Evolutionary conservation across 2,329 filamentous ascomycete species (phyloP).

Genomic region (Onygena corvina): DNA sequence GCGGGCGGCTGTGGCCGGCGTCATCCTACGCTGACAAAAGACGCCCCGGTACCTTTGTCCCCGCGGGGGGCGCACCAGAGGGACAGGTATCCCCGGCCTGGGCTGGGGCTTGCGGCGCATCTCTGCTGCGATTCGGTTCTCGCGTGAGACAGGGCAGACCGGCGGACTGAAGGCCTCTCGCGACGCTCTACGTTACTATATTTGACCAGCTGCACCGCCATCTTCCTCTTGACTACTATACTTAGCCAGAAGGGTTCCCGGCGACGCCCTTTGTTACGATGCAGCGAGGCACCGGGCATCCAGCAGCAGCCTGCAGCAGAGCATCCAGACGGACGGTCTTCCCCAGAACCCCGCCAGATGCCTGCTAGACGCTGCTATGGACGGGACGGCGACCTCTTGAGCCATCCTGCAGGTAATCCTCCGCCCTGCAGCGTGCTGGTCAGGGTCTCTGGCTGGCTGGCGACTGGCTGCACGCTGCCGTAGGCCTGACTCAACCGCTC

Average conservation of each 20-base stretch:
- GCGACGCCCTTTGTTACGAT: not conserved
- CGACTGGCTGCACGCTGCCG: not conserved
- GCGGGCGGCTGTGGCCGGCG: not conserved
- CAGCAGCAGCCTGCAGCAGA: not conserved
- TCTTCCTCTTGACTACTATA: not conserved
- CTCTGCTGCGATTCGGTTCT: not conserved
- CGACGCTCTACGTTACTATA: not conserved
- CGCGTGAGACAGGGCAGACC: not conserved
- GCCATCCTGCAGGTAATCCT: too few species aligned
- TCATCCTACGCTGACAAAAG: conserved; percentile 1
- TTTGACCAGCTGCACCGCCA: not conserved
- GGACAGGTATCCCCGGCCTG: not conserved
- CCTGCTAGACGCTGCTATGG: too few species aligned
- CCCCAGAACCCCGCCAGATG: too few species aligned
- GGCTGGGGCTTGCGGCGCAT: not conserved
- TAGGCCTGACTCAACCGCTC: not conserved
- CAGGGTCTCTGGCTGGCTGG: not conserved
- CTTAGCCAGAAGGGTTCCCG: not conserved
- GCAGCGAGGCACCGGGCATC: not conserved
- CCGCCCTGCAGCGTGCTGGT: not conserved
- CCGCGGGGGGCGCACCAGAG: not conserved
- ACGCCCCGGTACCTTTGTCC: not conserved
- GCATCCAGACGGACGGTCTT: too few species aligned
- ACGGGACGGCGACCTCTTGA: too few species aligned
- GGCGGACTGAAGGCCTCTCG: too few species aligned